Evolutionary conservation across 805 yeast genomes (phyloP), one percentile per base, ranked within the genome.

Genomic region (Teunomyces gatunensis): DNA sequence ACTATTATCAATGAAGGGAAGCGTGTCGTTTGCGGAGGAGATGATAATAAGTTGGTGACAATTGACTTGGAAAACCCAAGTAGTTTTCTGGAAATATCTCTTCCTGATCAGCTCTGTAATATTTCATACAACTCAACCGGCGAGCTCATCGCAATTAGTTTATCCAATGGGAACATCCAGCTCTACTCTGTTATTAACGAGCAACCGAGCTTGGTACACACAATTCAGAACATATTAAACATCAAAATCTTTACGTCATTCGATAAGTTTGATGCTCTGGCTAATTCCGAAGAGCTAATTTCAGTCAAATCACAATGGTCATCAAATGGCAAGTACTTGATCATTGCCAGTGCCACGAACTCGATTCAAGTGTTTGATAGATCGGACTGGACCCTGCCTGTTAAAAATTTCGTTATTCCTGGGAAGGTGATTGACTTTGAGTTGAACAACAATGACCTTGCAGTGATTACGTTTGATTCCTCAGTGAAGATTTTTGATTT

Each of bases 261-360:
- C 44, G 72, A 65, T 28, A 57, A 54, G 15, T 59, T 73, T 39
- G 74, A 74, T 36, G 75, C 55, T 51, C 62, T 55, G 11, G 83
- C 78, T 39, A 73, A 74, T 42, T 61, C 64, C 3, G 77, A 71
- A 3, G 76, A 69, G 56, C 64, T 78, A 37, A 60, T 78, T 1
- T 67, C 83, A 21, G 75, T 87, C 0, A 77, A 76, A 36, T 75
- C 82, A 2, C 79, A 77, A 32, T 89, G 96, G 96, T 79, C 82
- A 47, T 79, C 85, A 2, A 73, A 77, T 45, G 96, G 96, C 13
- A 79, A 79, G 45, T 63, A 71, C n/a, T 70, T 89, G 42, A 89
- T 90, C 2, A 58, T 88, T 15, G 90, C 96, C 2, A 69, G 85
- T 5, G 67, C 71, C 32, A 67, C 74, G 17, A 68, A 72, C 40